phyloP scores from a whole-genome alignment of 192 early-diverging fungal species.

The Backusella circina region DNA sequence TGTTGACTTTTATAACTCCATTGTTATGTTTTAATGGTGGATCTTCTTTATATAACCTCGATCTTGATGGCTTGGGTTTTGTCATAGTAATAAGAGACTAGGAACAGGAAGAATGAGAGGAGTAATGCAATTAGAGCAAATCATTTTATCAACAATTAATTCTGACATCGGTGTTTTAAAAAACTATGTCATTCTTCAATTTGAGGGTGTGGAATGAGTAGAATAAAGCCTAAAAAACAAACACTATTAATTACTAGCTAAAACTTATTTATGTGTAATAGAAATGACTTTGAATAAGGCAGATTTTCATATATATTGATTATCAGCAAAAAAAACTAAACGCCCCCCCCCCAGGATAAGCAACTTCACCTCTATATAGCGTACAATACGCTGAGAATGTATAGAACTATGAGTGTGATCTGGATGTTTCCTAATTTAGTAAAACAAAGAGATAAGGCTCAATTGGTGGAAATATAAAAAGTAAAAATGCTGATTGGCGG shows the following conservation, averaged over 20 bases:
- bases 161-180: slow-evolving; percentile 1
- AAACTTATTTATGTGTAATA: neutral
- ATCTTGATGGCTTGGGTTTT: neutral
- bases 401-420: neutral
- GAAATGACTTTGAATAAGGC: neutral
- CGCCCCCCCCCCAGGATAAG: neutral
- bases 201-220: neutral
- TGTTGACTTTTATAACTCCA: neutral
- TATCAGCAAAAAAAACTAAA: neutral
- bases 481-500: neutral
- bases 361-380: neutral
- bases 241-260: neutral
- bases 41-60: neutral
- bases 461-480: neutral
- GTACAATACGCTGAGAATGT: neutral
- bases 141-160: neutral
- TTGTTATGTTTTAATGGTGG: neutral
- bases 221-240: neutral
- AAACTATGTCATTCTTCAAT: neutral
- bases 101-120: neutral
- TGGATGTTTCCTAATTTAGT: neutral
- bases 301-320: neutral
- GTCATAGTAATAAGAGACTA: neutral
- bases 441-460: neutral
- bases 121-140: neutral